Evolutionary conservation across 805 yeast species (phyloP).

Genomic region (Candida endomychidarum): DNA sequence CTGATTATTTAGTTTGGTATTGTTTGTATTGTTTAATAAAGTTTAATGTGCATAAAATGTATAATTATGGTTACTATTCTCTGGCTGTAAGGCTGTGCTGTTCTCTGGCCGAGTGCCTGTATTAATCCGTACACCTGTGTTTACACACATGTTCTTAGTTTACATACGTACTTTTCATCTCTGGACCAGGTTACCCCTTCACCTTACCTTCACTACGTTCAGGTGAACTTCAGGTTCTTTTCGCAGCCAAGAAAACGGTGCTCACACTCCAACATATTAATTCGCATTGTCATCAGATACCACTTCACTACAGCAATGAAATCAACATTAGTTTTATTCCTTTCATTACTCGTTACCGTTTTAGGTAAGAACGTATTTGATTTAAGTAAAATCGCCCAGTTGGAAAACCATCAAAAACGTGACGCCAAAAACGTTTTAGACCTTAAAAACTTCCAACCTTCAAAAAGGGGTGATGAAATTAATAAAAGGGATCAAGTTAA

Average conservation of each 20-base stretch:
- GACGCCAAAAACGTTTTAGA: constrained; percentile 20
- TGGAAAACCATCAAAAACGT: constrained; percentile 8
- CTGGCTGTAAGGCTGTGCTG: too few relatives aligned
- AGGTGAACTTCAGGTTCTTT: too few relatives aligned
- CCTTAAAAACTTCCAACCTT: constrained; percentile 6
- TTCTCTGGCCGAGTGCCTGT: too few relatives aligned
- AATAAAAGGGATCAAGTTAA: constrained; percentile 15
- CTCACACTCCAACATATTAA: too few relatives aligned
- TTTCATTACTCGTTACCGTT: background rate
- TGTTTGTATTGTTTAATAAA: background rate
- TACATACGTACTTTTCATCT: too few relatives aligned
- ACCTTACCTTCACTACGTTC: too few relatives aligned
- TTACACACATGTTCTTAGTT: too few relatives aligned
- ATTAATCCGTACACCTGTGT: too few relatives aligned
- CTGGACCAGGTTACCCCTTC: too few relatives aligned
- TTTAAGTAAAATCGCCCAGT: constrained; percentile 3
- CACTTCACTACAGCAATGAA: constrained; percentile 1
- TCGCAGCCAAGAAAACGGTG: too few relatives aligned
- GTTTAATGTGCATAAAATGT: background rate
- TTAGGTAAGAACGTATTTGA: constrained; percentile 17
- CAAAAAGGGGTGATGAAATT: constrained; percentile 6
- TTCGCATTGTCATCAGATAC: background rate
- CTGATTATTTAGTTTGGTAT: background rate
- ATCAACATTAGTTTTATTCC: background rate
- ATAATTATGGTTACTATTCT: too few relatives aligned